Base-by-base conservation (phyloP, 208 protist species). In the Zelonia costaricensis region DNA sequence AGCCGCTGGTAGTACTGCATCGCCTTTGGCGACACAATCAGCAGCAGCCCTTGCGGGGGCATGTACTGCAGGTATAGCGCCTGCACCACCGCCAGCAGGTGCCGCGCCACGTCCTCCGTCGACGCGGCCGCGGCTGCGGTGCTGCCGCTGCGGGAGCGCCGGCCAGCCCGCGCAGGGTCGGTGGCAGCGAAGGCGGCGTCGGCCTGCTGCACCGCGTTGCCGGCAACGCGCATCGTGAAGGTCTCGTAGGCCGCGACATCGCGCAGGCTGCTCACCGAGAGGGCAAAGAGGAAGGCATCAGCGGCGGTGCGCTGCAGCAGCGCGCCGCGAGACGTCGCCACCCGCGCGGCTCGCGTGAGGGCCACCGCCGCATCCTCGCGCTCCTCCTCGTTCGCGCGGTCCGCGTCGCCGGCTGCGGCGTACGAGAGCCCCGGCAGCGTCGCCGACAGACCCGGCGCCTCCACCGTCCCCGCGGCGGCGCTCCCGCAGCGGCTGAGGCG, bases 1-100 rank as follows among this genome's bases (percentile, higher is more conserved):
- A 95, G 75, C 0, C 75, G 67, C 46, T 89, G 76, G 47, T 95
- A 95, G 72, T 91, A 91, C 27, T 73, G 60, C 59, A 92, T 40
- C n/a, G 89, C 67, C 55, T 88, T 86, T 0, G 23, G 28, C 25
- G 85, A 87, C 36, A 95, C 75, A 18, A 95, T 70, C 13, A 93
- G 81, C 43, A 58, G 67, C 30, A 92, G 36, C 1, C 83, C 82
- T 27, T 56, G 61, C n/a, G 81, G 78, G 12, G 69, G 33, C 20
- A 65, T 51, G 53, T 85, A 89, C 43, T 76, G 74, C 22, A 91
- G 47, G 22, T 69, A 67, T 22, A 91, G 43, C 28, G 66, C 68
- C 33, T 74, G 56, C 28, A 85, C 68, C 8, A 74, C 69, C 10
- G 65, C 43, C 27, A 94, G 74, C 25, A 89, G 55, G 15, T 76